Evolutionary conservation across 1,284 basidiomycete genomes (phyloP), one percentile per base, ranked within the genome.

Genomic region (Ustilago trichophora): DNA sequence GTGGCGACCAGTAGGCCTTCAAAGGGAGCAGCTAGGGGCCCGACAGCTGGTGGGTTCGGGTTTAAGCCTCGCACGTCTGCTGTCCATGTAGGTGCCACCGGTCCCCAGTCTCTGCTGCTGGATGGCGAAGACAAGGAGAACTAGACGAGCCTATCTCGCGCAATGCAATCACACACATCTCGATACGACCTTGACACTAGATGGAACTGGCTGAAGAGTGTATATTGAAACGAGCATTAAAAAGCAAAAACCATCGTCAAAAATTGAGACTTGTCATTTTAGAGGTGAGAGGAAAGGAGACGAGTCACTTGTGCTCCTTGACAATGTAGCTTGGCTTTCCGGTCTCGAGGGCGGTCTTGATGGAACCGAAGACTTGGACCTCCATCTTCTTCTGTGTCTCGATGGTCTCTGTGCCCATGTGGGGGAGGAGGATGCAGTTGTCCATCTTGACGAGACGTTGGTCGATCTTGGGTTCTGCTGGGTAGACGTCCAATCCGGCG

Each of bases 401-500:
- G 22, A 65, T 52, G 6, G 67, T 70, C 60, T 70, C 60, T 42
- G 67, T 70, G 13, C 67, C 67, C 67, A 70, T 70, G 46, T 70
- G 67, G 4, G 67, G 67, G n/a, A 70, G 31, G 11, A 70, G 40
- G 32, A 60, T 46, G 56, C 50, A 56, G 35, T 70, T 41, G 50
- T 60, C 60, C 67, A 70, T 70, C 44, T 53, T 49, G 33, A 70
- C 43, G 6, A 70, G 46, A 6, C 67, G 33, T 13, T 57, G 37
- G 51, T 70, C 67, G 45, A 65, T 65, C 31, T 64, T 56, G 15
- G 67, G 67, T 26, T 70, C 67, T 11, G 54, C 66, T 13, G 66
- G 66, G 84, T 87, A 96, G 31, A 95, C 92, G 73, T 96, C 93
- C 26, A 97, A 84, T n/a, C 93, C 93, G n/a, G 91, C 73, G 19